Evolutionary conservation across 164 flowering plant species (phyloP).

Genomic region (Magnolia changhungtana): DNA sequence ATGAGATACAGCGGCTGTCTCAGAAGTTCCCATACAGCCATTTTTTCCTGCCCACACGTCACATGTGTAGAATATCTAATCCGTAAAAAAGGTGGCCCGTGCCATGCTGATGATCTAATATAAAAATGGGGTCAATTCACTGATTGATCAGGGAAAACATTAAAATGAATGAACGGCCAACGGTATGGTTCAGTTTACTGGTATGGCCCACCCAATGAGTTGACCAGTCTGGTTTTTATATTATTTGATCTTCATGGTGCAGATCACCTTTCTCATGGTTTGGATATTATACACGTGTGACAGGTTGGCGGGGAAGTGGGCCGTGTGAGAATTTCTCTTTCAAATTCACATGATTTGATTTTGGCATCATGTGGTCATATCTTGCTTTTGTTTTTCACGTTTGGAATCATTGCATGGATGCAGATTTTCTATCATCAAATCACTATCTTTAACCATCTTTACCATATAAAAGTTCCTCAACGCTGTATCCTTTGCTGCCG

Average conservation of each 20-base stretch:
- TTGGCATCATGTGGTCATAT: background rate
- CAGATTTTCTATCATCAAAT: background rate
- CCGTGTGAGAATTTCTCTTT: background rate
- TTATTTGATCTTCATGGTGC: background rate
- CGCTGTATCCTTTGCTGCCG: background rate
- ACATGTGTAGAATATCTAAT: too few species aligned
- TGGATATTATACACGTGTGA: background rate
- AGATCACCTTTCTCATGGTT: background rate
- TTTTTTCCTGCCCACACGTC: too few species aligned
- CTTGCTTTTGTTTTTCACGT: conserved; percentile 3
- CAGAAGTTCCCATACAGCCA: too few species aligned
- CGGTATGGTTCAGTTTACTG: too few species aligned
- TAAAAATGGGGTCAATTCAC: too few species aligned
- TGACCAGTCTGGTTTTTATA: background rate
- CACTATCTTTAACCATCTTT: background rate
- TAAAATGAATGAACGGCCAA: too few species aligned
- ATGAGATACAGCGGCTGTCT: too few species aligned
- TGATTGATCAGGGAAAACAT: too few species aligned
- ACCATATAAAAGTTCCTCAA: background rate
- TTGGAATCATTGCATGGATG: conserved; percentile 6
- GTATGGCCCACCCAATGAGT: background rate
- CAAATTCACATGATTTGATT: background rate
- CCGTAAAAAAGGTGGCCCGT: too few species aligned
- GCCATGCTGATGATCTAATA: too few species aligned
- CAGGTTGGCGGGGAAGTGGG: too few species aligned